Evolutionary conservation across 352 stramenopile species (phyloP), one percentile per base, ranked within the genome.

Genomic region (Pythium sukuiense): DNA sequence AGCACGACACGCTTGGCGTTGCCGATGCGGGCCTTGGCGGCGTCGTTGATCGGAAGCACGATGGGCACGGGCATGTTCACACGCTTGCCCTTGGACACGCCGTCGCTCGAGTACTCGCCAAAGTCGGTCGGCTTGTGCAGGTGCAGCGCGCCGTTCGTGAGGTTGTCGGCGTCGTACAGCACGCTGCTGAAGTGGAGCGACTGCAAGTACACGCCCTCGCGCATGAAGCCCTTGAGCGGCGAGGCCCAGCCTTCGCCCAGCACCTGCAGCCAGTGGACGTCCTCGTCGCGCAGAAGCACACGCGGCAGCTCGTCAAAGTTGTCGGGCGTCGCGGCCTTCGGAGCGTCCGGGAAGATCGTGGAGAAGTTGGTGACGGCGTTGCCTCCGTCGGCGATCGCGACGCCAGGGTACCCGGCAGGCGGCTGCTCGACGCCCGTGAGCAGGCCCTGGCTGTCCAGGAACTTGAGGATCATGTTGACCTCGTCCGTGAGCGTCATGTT

Each of bases 211-310:
- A 95, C 96, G 30, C 96, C 96, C 75, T 99, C 96, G 29, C 97
- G 83, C 97, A 99, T 99, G 71, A 99, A 99, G 58, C 97, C 97
- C 64, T 87, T 92, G 7, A 99, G 82, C 33, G 97, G 97, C 30
- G 90, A 85, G 7, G 97, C 96, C 97, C 97, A 99, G 30, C 97
- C 97, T 74, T 99, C 96, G 39, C 93, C 96, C 69, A 99, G 92
- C 37, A 98, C 96, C 72, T 99, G 96, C 18, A 99, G 79, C 97
- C 97, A 99, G 73, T 99, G 98, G 26, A 99, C 81, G 74, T 99
- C 97, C 73, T 99, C 96, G 69, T 99, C 93, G 24, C 91, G 97
- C 6, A 99, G 85, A 27, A 99, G 78, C 24, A 98, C 96, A 59
- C 97, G 97, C 6, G 92, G 79, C 56, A 98, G 65, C 74, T 78